Percentiles rank a stretch among this genome's conserved stretches.
phyloP scores from a whole-genome alignment of 2,329 filamentous ascomycete species.

The Pseudogymnoascus sp. region DNA sequence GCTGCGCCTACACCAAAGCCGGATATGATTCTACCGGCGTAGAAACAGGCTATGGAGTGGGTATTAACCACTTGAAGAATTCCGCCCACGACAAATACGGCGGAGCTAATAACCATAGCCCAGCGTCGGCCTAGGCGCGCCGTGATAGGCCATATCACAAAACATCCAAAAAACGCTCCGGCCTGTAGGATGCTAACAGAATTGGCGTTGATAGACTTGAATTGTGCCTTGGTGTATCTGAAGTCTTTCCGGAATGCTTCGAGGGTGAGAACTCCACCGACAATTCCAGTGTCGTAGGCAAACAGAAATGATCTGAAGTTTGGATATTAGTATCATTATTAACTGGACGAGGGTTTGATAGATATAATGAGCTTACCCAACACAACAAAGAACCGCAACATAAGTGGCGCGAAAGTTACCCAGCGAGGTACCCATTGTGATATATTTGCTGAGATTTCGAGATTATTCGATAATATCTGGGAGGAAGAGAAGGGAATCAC shows the following conservation, averaged over 20 bases:
- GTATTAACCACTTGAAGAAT: constrained; percentile 40
- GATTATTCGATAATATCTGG: not conserved
- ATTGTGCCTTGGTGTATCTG: constrained; percentile 31
- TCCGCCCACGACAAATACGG: constrained; percentile 33
- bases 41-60: constrained; percentile 37
- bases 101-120: constrained; percentile 36
- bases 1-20: constrained; percentile 40
- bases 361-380: not conserved
- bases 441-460: not conserved
- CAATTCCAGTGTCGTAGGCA: constrained; percentile 37
- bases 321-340: not conserved
- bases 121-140: constrained; percentile 36
- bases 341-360: constrained; percentile 17
- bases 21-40: constrained; percentile 38
- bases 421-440: constrained; percentile 18
- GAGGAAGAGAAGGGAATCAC: not conserved
- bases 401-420: constrained; percentile 33
- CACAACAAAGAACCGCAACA: constrained; percentile 11
- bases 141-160: constrained; percentile 41
- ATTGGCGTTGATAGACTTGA: constrained; percentile 37
- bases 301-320: constrained; percentile 31
- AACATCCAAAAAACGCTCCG: constrained; percentile 42
- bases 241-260: constrained; percentile 36
- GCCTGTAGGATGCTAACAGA: constrained; percentile 43
- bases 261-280: constrained; percentile 40